Percentiles rank a stretch among this genome's conserved stretches.
These are phyloP conservation scores for Puccinia hordei DNA, from an alignment of 1,284 basidiomycete species.

Conservation along the genomic window DNA sequence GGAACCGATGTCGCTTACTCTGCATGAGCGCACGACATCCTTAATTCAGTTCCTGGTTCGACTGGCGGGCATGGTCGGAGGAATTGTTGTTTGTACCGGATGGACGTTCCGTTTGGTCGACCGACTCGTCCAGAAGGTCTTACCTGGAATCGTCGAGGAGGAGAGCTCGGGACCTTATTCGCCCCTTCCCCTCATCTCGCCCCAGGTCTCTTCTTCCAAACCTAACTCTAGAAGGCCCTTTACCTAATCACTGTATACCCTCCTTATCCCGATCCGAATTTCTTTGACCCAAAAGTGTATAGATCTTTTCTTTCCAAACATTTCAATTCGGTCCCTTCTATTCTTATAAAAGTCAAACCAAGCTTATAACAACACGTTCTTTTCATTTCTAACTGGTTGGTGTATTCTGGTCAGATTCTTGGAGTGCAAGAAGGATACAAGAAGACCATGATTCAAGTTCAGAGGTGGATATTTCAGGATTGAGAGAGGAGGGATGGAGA, in stretches of 20 bases:
- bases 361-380: too few relatives aligned
- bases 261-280: background rate
- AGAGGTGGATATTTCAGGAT: background rate
- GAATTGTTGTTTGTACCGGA: slow-evolving; percentile 59
- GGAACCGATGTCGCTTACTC: slow-evolving; percentile 81
- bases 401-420: background rate
- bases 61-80: slow-evolving; percentile 63
- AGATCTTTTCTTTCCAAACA: background rate
- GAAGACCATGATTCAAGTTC: background rate
- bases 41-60: slow-evolving; percentile 81
- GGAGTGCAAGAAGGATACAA: background rate
- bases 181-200: background rate
- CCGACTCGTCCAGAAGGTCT: slow-evolving; percentile 14
- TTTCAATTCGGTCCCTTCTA: too few relatives aligned
- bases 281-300: background rate
- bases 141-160: slow-evolving; percentile 12
- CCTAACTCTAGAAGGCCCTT: background rate
- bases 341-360: too few relatives aligned
- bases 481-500: background rate
- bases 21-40: slow-evolving; percentile 81
- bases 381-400: background rate
- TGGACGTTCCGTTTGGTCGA: slow-evolving; percentile 55
- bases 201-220: slow-evolving; percentile 11
- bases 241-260: background rate
- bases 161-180: background rate